Percentiles rank a stretch among this genome's conserved stretches.
Evolutionary conservation across 805 yeast genomes (phyloP).

Genomic region (Nakazawaea ishiwadae): DNA sequence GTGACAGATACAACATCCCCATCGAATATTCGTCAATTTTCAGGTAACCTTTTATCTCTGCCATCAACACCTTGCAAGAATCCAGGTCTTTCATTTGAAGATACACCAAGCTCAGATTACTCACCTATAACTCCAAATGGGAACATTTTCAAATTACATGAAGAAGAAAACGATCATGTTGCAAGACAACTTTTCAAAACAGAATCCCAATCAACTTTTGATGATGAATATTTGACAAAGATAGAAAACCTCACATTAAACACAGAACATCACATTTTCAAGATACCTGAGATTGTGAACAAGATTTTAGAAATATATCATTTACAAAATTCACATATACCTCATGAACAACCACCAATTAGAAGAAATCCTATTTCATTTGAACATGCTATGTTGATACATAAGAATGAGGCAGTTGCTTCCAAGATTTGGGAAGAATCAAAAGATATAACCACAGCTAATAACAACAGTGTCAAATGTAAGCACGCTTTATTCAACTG

Average conservation of each 20-base stretch:
- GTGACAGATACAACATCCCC: not conserved
- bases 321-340: slow-evolving; percentile 40
- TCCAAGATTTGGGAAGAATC: slow-evolving; percentile 33
- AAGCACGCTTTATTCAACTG: slow-evolving; percentile 49
- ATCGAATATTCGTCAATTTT: not conserved
- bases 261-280: slow-evolving; percentile 43
- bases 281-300: slow-evolving; percentile 71
- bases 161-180: not conserved
- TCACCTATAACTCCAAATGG: slow-evolving; percentile 34
- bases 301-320: slow-evolving; percentile 55
- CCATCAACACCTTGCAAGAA: slow-evolving; percentile 3
- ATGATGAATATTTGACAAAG: too few relatives aligned
- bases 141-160: slow-evolving; percentile 15
- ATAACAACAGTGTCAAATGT: slow-evolving; percentile 11
- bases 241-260: too few relatives aligned
- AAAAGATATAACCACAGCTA: not conserved
- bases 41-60: not conserved
- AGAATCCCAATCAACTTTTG: not conserved
- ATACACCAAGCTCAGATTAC: slow-evolving; percentile 3
- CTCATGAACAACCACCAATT: slow-evolving; percentile 54
- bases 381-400: slow-evolving; percentile 64
- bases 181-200: slow-evolving; percentile 5
- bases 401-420: slow-evolving; percentile 50
- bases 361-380: slow-evolving; percentile 67
- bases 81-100: slow-evolving; percentile 6